A percentile compares a stretch with the other conserved stretches of the same genome.
These are phyloP conservation scores for Fusarium sp. DNA, from an alignment of 2,329 filamentous ascomycete genomes.

Conservation along the genomic window DNA sequence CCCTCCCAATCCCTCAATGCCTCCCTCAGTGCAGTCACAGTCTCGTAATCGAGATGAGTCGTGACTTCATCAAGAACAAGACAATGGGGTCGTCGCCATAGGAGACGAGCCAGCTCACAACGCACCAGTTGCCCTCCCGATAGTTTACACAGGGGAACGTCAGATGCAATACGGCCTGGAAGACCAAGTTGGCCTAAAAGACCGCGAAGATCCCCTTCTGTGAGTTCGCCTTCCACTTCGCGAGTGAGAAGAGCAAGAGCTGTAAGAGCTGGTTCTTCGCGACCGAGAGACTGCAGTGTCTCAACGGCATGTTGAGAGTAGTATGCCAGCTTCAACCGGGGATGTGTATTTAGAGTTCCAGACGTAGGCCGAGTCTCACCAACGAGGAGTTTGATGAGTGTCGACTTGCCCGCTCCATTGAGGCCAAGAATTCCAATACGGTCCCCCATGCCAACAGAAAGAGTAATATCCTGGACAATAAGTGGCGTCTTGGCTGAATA, in stretches of 20 bases:
- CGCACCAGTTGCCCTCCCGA: conserved; percentile 82
- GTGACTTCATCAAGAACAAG: conserved; percentile 84
- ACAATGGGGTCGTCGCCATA: conserved; percentile 76
- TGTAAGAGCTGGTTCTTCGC: conserved; percentile 63
- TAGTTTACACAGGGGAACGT: conserved; percentile 77
- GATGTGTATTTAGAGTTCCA: conserved; percentile 73
- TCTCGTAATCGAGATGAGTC: conserved; percentile 86
- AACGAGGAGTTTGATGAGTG: conserved; percentile 77
- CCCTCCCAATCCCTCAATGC: conserved; percentile 76
- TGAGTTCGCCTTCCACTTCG: conserved; percentile 62
- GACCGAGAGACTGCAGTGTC: conserved; percentile 67
- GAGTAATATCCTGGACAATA: conserved; percentile 70
- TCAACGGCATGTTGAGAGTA: conserved; percentile 86
- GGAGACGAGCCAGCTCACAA: conserved; percentile 72
- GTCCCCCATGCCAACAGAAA: conserved; percentile 79
- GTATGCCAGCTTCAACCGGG: conserved; percentile 76
- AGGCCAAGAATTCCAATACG: conserved; percentile 80
- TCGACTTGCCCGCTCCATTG: conserved; percentile 86
- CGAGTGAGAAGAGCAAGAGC: conserved; percentile 71
- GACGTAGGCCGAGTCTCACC: conserved; percentile 66
- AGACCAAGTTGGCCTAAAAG: conserved; percentile 77
- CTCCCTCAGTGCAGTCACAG: conserved; percentile 75
- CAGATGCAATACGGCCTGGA: conserved; percentile 74
- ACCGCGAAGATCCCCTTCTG: conserved; percentile 74
- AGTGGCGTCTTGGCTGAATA: conserved; percentile 59